A percentile compares a stretch with the other conserved stretches of the same genome.
Conservation (phyloP, 768 basidiomycete genomes). For the Plicaturopsis crispa region DNA sequence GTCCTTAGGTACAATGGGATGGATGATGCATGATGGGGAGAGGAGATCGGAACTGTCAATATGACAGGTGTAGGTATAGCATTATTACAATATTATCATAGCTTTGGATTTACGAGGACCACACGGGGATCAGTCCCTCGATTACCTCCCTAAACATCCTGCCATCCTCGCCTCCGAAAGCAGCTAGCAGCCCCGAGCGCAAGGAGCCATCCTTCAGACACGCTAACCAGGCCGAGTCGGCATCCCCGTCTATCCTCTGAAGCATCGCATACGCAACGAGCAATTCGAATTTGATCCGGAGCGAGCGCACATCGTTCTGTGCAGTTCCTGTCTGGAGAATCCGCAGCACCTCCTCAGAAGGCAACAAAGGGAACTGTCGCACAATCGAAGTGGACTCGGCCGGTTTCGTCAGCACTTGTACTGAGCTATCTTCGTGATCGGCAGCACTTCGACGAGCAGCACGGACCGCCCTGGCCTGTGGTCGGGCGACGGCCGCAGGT, state of each 20-base stretch:
- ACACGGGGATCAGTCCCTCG: no score
- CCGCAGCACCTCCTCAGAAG: slow-evolving; percentile 20
- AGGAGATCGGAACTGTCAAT: no score
- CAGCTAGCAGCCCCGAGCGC: slow-evolving; percentile 15
- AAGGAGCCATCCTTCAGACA: slow-evolving; percentile 17
- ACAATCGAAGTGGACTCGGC: slow-evolving; percentile 17
- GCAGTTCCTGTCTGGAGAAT: slow-evolving; percentile 9
- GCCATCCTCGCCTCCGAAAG: slow-evolving; percentile 16
- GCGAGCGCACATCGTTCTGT: slow-evolving; percentile 8
- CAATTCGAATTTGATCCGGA: slow-evolving; percentile 30
- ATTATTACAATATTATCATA: no score
- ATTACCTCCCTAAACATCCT: no score
- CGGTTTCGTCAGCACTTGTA: slow-evolving; percentile 9
- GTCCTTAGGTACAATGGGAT: no score
- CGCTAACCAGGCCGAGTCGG: slow-evolving; percentile 26
- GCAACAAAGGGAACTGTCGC: slow-evolving; percentile 16
- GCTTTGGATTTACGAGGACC: no score
- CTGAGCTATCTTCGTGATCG: neutral
- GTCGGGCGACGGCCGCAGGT: slow-evolving; percentile 21
- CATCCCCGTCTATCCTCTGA: slow-evolving; percentile 18
- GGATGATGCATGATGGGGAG: no score
- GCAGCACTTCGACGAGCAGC: slow-evolving; percentile 7
- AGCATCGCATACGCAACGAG: slow-evolving; percentile 30
- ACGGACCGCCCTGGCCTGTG: slow-evolving; percentile 20
- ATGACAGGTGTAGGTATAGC: no score